phyloP scores from a whole-genome alignment of 2,329 filamentous ascomycete species.

The Colletotrichum cuscutae region DNA sequence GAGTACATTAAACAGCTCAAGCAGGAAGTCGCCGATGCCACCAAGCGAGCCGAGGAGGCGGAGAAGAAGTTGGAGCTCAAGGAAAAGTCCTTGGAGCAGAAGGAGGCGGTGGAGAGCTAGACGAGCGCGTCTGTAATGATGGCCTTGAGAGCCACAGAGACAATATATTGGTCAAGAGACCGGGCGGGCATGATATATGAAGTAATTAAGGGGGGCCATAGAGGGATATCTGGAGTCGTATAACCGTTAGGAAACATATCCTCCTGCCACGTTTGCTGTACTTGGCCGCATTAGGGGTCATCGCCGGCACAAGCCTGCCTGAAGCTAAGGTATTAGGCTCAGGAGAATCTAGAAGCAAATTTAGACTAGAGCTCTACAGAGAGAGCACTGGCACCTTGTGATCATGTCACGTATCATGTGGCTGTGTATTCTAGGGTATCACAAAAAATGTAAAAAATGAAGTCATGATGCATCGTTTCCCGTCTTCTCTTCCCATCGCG shows the following conservation, averaged over 20 bases:
- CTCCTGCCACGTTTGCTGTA: not conserved
- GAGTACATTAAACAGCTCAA: conserved; percentile 92
- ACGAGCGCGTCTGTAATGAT: not conserved
- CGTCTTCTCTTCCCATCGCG: conserved; percentile 7
- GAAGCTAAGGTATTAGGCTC: not conserved
- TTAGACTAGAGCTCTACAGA: not conserved
- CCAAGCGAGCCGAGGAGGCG: conserved; percentile 70
- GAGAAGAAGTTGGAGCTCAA: conserved; percentile 65
- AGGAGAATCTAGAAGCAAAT: not conserved
- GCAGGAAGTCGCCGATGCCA: conserved; percentile 74
- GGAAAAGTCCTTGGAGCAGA: not conserved
- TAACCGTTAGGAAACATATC: not conserved
- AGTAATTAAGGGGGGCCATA: conserved; percentile 7
- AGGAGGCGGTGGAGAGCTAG: not conserved
- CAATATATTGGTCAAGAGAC: not conserved
- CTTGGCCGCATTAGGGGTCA: not conserved
- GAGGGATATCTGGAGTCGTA: conserved; percentile 13
- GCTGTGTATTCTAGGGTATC: conserved; percentile 33
- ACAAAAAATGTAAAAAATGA: conserved; percentile 14
- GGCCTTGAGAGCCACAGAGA: not conserved
- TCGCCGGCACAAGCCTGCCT: not conserved
- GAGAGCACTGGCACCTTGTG: not conserved
- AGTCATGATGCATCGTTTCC: conserved; percentile 19
- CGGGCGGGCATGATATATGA: conserved; percentile 27
- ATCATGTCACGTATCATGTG: conserved; percentile 17